phyloP scores from a whole-genome alignment of 306 rosid species.

The Fragaria iinumae region DNA sequence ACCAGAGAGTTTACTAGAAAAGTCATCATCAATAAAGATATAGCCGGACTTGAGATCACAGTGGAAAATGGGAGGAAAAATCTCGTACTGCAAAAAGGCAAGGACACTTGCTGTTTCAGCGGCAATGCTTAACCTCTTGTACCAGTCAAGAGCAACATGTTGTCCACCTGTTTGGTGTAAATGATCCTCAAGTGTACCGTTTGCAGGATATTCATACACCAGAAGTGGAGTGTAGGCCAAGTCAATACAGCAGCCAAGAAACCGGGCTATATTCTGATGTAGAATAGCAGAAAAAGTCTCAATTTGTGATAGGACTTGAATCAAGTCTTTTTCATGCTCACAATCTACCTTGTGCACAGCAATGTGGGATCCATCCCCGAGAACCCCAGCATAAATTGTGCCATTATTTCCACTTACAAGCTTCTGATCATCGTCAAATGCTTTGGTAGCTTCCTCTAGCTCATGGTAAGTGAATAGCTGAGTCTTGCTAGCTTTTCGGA shows the following conservation, averaged over 20 bases:
- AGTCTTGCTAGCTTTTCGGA: slow-evolving; percentile 61
- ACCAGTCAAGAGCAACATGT: slow-evolving; percentile 63
- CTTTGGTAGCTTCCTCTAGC: slow-evolving; percentile 75
- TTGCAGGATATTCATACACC: slow-evolving; percentile 70
- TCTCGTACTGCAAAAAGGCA: slow-evolving; percentile 68
- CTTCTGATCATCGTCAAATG: slow-evolving; percentile 50
- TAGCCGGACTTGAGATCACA: slow-evolving; percentile 60
- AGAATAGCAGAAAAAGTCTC: slow-evolving; percentile 58
- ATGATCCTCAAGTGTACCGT: slow-evolving; percentile 76
- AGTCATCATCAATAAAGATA: slow-evolving; percentile 57
- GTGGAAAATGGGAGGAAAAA: slow-evolving; percentile 81
- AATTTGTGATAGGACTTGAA: slow-evolving; percentile 61
- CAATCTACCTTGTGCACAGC: slow-evolving; percentile 72
- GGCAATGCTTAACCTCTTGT: slow-evolving; percentile 67
- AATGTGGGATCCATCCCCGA: slow-evolving; percentile 67
- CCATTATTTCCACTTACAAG: slow-evolving; percentile 55
- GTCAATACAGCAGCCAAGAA: slow-evolving; percentile 81
- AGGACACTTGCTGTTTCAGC: slow-evolving; percentile 69
- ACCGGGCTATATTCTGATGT: slow-evolving; percentile 54
- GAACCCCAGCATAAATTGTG: slow-evolving; percentile 59
- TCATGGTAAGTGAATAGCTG: slow-evolving; percentile 61
- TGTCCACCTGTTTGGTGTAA: slow-evolving; percentile 50
- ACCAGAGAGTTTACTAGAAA: slow-evolving; percentile 69
- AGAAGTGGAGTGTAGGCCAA: slow-evolving; percentile 53
- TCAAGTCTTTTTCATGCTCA: slow-evolving; percentile 59